Percentiles rank a stretch among this genome's conserved stretches.
Evolutionary conservation across 2,329 filamentous ascomycete species (phyloP).

Genomic region (Sarocladium brachiariae): DNA sequence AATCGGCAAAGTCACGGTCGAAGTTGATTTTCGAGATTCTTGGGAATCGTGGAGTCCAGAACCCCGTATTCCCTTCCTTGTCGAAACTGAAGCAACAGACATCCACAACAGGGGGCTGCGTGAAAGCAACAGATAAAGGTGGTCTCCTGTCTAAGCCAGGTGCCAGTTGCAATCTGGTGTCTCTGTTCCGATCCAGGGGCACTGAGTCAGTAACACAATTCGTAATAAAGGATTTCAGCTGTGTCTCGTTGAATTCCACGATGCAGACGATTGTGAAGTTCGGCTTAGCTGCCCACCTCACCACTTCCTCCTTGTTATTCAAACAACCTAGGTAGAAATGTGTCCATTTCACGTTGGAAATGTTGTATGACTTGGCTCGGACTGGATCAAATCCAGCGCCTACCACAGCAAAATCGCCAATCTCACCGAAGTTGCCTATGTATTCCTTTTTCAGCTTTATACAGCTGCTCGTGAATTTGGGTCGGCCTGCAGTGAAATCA

Average conservation of each 20-base stretch:
- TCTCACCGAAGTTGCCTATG: constrained; percentile 67
- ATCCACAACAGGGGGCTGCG: constrained; percentile 68
- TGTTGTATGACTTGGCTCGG: constrained; percentile 48
- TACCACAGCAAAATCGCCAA: constrained; percentile 75
- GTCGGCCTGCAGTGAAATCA: constrained; percentile 32
- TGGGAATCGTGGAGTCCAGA: constrained; percentile 72
- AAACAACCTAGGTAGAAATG: constrained; percentile 76
- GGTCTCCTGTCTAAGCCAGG: constrained; percentile 34
- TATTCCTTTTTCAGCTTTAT: constrained; percentile 91
- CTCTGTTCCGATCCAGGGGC: constrained; percentile 28
- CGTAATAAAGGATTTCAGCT: constrained; percentile 43
- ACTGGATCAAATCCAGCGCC: constrained; percentile 65
- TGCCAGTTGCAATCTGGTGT: constrained; percentile 40
- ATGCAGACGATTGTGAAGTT: constrained; percentile 61
- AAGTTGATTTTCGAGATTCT: constrained; percentile 68
- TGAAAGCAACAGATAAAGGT: constrained; percentile 51
- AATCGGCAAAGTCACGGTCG: constrained; percentile 64
- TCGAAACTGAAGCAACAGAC: constrained; percentile 75
- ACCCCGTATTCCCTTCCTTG: constrained; percentile 59
- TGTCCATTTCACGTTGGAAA: constrained; percentile 61
- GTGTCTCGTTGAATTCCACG: constrained; percentile 46
- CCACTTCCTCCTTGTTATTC: constrained; percentile 56
- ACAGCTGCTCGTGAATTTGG: constrained; percentile 41
- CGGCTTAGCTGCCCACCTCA: constrained; percentile 44
- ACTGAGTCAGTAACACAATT: constrained; percentile 39